A percentile compares a stretch with the other conserved stretches of the same genome.
Conservation (phyloP, 179 eudicot genomes). For the Actinidia chinensis region DNA sequence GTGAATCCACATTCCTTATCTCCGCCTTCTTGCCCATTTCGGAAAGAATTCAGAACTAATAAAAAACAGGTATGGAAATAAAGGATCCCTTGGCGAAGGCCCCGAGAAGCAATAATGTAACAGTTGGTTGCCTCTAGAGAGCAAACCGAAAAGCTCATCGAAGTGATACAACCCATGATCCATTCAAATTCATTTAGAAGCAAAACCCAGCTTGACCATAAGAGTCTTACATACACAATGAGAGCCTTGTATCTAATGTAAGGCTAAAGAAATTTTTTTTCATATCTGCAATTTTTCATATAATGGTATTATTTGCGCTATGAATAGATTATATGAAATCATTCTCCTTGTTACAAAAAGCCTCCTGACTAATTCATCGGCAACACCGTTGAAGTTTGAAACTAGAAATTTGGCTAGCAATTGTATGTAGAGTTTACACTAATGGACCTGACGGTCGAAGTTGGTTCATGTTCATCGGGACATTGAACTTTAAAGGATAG, state of each 20-base stretch:
- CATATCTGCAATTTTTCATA: neutral
- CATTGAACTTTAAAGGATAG: neutral
- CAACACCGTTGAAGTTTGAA: neutral
- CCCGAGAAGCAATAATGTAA: neutral
- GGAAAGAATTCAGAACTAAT: neutral
- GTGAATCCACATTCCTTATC: neutral
- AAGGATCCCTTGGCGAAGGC: neutral
- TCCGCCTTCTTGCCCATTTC: neutral
- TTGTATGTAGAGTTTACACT: neutral
- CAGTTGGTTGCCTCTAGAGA: neutral
- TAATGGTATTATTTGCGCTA: neutral
- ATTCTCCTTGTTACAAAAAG: neutral
- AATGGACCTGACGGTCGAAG: neutral
- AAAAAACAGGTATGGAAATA: neutral
- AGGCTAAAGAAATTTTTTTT: neutral
- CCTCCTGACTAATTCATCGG: neutral
- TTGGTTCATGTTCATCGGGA: neutral
- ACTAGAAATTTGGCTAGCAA: neutral
- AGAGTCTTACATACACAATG: neutral
- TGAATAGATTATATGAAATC: neutral
- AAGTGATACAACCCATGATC: neutral
- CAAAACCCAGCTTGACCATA: neutral
- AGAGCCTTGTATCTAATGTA: neutral
- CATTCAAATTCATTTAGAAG: neutral
- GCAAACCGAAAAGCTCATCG: neutral